Percentiles rank a stretch among this genome's conserved stretches.
phyloP scores from a whole-genome alignment of 805 yeast genomes.

The Myxozyma vanderwaltii region DNA sequence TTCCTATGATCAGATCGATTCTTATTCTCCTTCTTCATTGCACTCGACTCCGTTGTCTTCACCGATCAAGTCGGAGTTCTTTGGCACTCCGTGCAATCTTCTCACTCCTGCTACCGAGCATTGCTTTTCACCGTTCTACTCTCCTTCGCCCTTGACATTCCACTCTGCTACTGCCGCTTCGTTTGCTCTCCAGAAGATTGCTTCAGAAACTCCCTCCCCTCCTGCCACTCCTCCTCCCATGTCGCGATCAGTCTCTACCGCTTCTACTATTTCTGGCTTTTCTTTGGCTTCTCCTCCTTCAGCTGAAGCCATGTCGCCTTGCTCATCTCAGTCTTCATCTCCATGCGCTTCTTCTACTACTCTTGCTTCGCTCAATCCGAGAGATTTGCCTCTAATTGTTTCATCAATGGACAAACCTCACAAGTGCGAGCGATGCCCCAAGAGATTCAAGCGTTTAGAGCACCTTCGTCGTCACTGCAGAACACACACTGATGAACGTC shows the following conservation, averaged over 20 bases:
- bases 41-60: slow-evolving; percentile 11
- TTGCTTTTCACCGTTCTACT: slow-evolving; percentile 25
- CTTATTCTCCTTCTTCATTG: slow-evolving; percentile 12
- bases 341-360: not conserved
- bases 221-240: slow-evolving; percentile 33
- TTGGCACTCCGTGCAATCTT: slow-evolving; percentile 18
- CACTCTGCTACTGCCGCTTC: slow-evolving; percentile 31
- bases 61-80: slow-evolving; percentile 9
- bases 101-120: slow-evolving; percentile 20
- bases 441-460: slow-evolving; percentile 47
- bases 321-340: slow-evolving; percentile 1
- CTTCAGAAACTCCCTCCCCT: slow-evolving; percentile 30
- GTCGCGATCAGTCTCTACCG: slow-evolving; percentile 16
- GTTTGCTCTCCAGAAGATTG: slow-evolving; percentile 27
- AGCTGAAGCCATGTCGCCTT: slow-evolving; percentile 4
- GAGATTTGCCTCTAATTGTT: slow-evolving; percentile 24
- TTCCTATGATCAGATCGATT: not conserved
- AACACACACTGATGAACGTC: slow-evolving; percentile 78
- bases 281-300: slow-evolving; percentile 11
- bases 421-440: slow-evolving; percentile 43
- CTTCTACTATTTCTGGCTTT: slow-evolving; percentile 11
- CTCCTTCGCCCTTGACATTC: slow-evolving; percentile 14
- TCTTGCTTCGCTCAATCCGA: slow-evolving; percentile 6
- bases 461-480: slow-evolving; percentile 59
- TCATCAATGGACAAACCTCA: slow-evolving; percentile 41